Conservation (phyloP, 352 stramenopile genomes). For the Globisporangium paroecandrum region DNA sequence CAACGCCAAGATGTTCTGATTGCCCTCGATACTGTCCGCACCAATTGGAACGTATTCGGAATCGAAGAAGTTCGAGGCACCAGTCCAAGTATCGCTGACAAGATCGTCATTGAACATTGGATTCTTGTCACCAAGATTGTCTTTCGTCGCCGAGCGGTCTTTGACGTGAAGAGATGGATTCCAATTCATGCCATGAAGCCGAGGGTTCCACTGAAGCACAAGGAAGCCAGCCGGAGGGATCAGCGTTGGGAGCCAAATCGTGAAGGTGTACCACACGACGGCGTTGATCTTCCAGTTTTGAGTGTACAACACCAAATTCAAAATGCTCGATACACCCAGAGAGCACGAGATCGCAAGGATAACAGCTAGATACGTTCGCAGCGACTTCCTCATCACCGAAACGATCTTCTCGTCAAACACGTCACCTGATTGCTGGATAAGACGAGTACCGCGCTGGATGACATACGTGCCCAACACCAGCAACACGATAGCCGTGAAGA, state of each 20-base stretch:
- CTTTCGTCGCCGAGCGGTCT: conserved; percentile 34
- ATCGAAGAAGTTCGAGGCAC: conserved; percentile 68
- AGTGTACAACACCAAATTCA: conserved; percentile 66
- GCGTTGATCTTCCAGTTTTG: conserved; percentile 62
- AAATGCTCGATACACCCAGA: conserved; percentile 52
- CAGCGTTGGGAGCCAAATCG: conserved; percentile 73
- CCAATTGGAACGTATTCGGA: conserved; percentile 69
- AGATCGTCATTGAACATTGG: conserved; percentile 29
- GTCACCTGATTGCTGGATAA: conserved; percentile 73
- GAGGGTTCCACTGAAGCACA: conserved; percentile 81
- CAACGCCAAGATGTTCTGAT: conserved; percentile 75
- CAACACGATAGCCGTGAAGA: conserved; percentile 52
- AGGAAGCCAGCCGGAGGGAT: conserved; percentile 75
- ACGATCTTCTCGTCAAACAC: conserved; percentile 74
- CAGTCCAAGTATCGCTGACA: conserved; percentile 54
- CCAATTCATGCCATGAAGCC: conserved; percentile 70
- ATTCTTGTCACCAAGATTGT: conserved; percentile 37
- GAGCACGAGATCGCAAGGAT: conserved; percentile 72
- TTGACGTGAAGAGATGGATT: conserved; percentile 57
- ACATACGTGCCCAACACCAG: conserved; percentile 69
- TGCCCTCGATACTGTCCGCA: conserved; percentile 48
- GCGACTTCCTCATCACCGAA: conserved; percentile 72
- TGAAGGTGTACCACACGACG: conserved; percentile 79
- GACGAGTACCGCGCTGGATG: conserved; percentile 55
- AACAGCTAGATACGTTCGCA: conserved; percentile 72